Base-by-base conservation (phyloP, 2,329 filamentous ascomycete genomes). In the Penicillium sp. region DNA sequence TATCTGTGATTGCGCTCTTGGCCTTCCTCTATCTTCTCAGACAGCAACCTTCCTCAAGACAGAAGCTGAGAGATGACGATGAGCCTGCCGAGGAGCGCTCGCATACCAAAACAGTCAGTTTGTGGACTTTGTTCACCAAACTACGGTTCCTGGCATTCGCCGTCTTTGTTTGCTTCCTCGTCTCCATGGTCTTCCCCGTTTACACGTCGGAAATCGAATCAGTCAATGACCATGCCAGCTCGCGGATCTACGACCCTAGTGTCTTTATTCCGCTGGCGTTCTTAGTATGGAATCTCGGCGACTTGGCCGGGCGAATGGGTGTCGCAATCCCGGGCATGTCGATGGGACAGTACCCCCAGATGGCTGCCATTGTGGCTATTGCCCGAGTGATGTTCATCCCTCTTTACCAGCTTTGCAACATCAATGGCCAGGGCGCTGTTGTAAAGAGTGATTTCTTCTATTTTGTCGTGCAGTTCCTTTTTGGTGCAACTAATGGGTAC, bases 181-280 rank as follows among this genome's bases (percentile, higher is more conserved):
- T 93, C 51, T 92, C 92, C 47, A 97, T 99, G 93, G 86, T 94
- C 70, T 97, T 92, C 78, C 94, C 94, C 1, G 90, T 97, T 57
- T 95, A 95, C 74, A 97, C 94, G 0, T 77, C 82, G 54, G 85
- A 88, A 73, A 87, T 88, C 49, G 60, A 79, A 21, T 84, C 81
- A 2, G 76, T 82, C 55, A 79, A 64, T 45, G 56, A 59, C 14
- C 43, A 63, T 58, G 73, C 58, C 5, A 55, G 80, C 14, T 69
- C 74, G 29, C 75, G 95, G 14, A 84, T 95, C 61, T 84, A 75
- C 52, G 70, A 86, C 49, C 85, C 90, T 0, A 80, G 86, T 0
- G 86, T 88, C 14, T 99, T 97, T 71, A 92, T 97, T 54, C 92
- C 94, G 0, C 81, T 97, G 0, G 91, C 84, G 3, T 96, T 97